Percentiles rank a stretch among this genome's conserved stretches.
phyloP scores from a whole-genome alignment of 1,284 basidiomycete genomes.

The Sporisorium exsertum region DNA sequence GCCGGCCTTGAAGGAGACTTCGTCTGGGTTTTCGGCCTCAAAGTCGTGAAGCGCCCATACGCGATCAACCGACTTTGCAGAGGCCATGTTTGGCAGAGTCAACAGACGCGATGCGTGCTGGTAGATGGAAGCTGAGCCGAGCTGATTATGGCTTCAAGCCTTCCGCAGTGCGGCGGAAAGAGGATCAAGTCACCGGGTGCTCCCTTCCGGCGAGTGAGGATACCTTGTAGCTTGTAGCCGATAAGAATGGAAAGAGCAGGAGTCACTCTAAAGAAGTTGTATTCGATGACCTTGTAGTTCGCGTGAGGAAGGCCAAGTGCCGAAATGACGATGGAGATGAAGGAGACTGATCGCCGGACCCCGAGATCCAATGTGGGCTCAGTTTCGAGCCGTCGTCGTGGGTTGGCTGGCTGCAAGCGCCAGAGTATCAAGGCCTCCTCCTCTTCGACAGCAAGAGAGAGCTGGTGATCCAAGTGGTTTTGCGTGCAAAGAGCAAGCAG shows the following conservation, averaged over 20 bases:
- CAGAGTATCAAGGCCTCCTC: neutral
- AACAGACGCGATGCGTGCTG: neutral
- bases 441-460: neutral
- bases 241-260: neutral
- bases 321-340: neutral
- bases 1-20: constrained; percentile 86
- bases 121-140: neutral
- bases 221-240: neutral
- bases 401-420: neutral
- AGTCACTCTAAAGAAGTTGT: neutral
- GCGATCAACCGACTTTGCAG: constrained; percentile 53
- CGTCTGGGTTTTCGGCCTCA: constrained; percentile 90
- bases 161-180: neutral
- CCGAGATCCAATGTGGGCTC: neutral
- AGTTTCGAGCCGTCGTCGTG: neutral
- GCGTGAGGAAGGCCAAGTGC: neutral
- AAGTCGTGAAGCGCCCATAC: constrained; percentile 82
- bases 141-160: neutral
- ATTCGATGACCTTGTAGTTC: neutral
- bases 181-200: neutral
- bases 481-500: neutral
- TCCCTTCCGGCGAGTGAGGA: neutral
- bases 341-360: neutral
- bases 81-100: constrained; percentile 28
- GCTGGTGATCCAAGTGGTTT: neutral